A percentile compares a stretch with the other conserved stretches of the same genome.
phyloP scores from a whole-genome alignment of 352 stramenopile genomes.

The Globisporangium cystogenes region DNA sequence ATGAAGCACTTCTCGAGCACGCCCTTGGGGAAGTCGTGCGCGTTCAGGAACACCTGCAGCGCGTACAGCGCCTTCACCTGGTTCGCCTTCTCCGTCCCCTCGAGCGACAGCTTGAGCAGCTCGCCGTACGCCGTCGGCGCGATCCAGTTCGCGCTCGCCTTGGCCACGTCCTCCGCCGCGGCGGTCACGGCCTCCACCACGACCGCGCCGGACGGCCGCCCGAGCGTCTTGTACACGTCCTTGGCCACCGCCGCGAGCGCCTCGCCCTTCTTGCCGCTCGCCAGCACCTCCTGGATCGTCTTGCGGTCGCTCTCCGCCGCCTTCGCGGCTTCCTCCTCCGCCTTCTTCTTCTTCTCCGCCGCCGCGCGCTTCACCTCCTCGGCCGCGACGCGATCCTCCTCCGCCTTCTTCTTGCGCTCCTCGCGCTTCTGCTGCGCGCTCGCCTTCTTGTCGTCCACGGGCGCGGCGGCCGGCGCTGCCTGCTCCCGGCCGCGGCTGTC shows the following conservation, averaged over 20 bases:
- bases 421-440: conserved; percentile 55
- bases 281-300: conserved; percentile 57
- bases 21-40: conserved; percentile 71
- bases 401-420: conserved; percentile 79
- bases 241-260: conserved; percentile 49
- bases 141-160: conserved; percentile 79
- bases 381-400: conserved; percentile 57
- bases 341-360: conserved; percentile 58
- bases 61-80: conserved; percentile 71
- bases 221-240: conserved; percentile 40
- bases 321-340: conserved; percentile 37
- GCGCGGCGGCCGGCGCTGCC: conserved; percentile 1
- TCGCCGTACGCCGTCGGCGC: conserved; percentile 50
- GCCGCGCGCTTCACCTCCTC: conserved; percentile 63
- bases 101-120: conserved; percentile 52
- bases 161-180: conserved; percentile 57
- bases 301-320: conserved; percentile 47
- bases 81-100: conserved; percentile 43
- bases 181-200: conserved; percentile 51
- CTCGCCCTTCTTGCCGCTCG: conserved; percentile 58
- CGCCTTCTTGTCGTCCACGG: conserved; percentile 46
- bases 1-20: conserved; percentile 84
- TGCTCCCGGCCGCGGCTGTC: conserved; percentile 10
- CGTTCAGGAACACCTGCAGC: conserved; percentile 71
- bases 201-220: conserved; percentile 32